phyloP scores from a whole-genome alignment of 139 green algal species.

The Chlorella vulgaris region DNA sequence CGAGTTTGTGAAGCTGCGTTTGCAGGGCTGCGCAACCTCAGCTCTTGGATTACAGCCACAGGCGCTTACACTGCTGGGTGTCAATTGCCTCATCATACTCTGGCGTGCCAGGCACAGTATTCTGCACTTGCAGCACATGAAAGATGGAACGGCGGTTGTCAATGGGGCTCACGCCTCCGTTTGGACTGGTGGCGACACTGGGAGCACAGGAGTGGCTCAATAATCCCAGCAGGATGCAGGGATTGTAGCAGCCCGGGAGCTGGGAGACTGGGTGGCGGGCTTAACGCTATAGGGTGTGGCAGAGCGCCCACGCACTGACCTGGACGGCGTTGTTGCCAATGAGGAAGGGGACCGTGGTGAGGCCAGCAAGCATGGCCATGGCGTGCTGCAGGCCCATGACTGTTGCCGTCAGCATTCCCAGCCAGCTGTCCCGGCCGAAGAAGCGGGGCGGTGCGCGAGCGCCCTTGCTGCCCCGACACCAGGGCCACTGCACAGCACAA shows the following conservation, averaged over 20 bases:
- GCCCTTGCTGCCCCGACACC: neutral
- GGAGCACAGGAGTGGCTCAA: no score
- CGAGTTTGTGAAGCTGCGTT: neutral
- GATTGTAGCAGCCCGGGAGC: no score
- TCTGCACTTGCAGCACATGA: no score
- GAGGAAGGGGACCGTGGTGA: slow-evolving; percentile 53
- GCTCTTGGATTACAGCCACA: neutral
- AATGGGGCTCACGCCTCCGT: neutral
- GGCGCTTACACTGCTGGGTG: slow-evolving; percentile 6
- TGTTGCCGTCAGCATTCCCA: slow-evolving; percentile 50
- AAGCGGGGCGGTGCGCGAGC: slow-evolving; percentile 17
- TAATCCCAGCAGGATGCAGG: no score
- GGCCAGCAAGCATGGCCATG: slow-evolving; percentile 71
- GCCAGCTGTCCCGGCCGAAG: slow-evolving; percentile 13
- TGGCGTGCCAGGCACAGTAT: no score
- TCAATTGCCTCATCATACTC: neutral
- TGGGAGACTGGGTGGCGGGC: no score
- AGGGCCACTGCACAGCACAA: slow-evolving; percentile 15
- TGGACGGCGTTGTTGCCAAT: neutral
- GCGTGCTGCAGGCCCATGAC: slow-evolving; percentile 80
- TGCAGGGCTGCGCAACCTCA: neutral
- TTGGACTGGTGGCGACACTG: no score
- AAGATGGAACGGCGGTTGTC: neutral
- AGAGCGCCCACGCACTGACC: neutral
- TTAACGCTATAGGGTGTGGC: no score